phyloP scores from a whole-genome alignment of 2,329 filamentous ascomycete genomes.

The Falciphora oryzae region DNA sequence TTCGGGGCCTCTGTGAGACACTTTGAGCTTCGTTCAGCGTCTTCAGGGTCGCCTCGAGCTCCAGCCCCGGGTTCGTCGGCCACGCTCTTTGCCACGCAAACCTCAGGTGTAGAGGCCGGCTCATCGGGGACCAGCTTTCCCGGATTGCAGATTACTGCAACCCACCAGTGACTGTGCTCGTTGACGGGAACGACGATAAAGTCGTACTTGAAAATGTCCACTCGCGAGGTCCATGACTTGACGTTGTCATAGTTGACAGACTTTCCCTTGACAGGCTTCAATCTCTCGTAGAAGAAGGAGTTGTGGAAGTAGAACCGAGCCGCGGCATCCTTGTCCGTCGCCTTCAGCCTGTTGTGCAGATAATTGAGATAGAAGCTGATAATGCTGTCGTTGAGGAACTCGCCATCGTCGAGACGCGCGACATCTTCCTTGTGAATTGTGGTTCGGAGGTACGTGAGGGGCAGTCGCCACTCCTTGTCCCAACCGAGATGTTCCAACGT shows the following conservation, averaged over 20 bases:
- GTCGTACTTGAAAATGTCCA: conserved; percentile 80
- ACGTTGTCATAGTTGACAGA: conserved; percentile 80
- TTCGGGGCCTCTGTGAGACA: background rate
- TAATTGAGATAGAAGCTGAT: conserved; percentile 82
- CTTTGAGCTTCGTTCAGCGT: background rate
- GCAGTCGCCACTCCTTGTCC: conserved; percentile 46
- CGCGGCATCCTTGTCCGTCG: conserved; percentile 47
- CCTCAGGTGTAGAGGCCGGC: background rate
- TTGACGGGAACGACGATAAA: conserved; percentile 92
- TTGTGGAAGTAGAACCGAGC: conserved; percentile 81
- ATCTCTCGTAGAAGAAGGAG: conserved; percentile 80
- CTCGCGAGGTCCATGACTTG: conserved; percentile 77
- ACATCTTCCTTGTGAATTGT: conserved; percentile 70
- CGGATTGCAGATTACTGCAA: conserved; percentile 91
- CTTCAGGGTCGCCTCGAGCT: background rate
- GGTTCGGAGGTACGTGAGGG: conserved; percentile 60
- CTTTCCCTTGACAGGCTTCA: conserved; percentile 55
- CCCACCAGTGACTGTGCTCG: conserved; percentile 82
- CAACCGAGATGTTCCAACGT: conserved; percentile 45
- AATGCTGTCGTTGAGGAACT: conserved; percentile 89
- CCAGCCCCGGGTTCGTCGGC: too few species aligned
- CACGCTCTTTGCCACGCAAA: background rate
- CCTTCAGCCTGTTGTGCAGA: conserved; percentile 56
- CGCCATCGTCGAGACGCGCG: conserved; percentile 68
- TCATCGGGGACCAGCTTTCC: conserved; percentile 46